Evolutionary conservation across 2,329 filamentous ascomycete genomes (phyloP), one percentile per base, ranked within the genome.

Genomic region (Claviceps purpurea): DNA sequence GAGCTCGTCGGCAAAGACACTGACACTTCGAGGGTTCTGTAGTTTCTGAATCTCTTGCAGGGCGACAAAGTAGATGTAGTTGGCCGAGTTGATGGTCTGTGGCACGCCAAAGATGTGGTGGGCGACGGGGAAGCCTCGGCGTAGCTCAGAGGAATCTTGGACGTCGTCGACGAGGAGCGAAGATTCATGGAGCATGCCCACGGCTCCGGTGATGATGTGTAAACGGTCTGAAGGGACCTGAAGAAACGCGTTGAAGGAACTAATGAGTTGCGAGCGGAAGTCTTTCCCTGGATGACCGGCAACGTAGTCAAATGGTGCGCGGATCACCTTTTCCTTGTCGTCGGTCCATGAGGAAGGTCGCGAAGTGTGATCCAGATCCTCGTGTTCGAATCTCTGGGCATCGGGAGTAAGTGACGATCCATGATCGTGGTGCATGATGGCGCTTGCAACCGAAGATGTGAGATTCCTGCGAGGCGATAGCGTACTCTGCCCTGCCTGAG

Each of bases 31-130:
- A 1, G 81, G 79, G 63, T 87, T 89, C 55, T 76, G 72, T 52
- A 95, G 78, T 59, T 78, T 81, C 57, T 83, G 75, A 10, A 94
- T 72, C 66, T 91, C 86, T 58, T 85, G 79, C 48, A 93, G 74
- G 0, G 87, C 88, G 59, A 77, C 74, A 65, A 94, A 93, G 73
- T 93, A 94, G 54, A 91, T 79, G 68, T 94, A 94, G 69, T 94
- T 95, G 57, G 88, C 87, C 49, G 83, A 85, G 68, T 95, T 95
- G 69, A 95, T 93, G 44, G 88, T 93, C 68, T 95, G 89, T 5
- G 89, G 82, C 3, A 85, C 82, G 56, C 89, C 89, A 62, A 90
- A 95, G 60, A 95, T 89, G 65, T 74, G 80, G 69, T 95, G 87
- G 3, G 89, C 86, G 20, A 91, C 88, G 13, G 89, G 89, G 41